Base-by-base conservation (phyloP, 1,284 basidiomycete genomes). In the Trichosporon faecale region DNA sequence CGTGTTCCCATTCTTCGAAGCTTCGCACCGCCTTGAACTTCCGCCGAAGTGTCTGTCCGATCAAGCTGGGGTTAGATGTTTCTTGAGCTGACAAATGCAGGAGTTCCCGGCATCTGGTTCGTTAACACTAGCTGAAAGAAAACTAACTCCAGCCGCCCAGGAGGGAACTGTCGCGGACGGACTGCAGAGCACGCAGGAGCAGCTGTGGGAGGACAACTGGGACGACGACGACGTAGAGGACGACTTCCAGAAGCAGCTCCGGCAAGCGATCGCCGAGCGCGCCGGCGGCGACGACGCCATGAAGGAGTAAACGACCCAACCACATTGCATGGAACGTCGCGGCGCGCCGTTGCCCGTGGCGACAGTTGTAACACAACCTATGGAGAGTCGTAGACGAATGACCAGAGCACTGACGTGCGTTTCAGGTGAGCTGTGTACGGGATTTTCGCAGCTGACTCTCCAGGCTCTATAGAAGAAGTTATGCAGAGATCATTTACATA, bases 181-280 rank as follows among this genome's bases (percentile, higher is more conserved):
- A 0, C 70, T 83, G 25, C 75, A 73, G 33, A 73, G 77, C 63
- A 74, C 74, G 21, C 78, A 80, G 66, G 70, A 70, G 64, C 79
- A 95, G 80, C 86, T 98, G 35, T 99, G 96, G 96, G 95, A 98
- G 86, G 96, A 98, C 79, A 98, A 98, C 82, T 99, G 96, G 96
- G 96, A 99, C 79, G 96, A 99, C 78, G 96, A 99, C 84, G 95
- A 98, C 83, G 91, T 97, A 72, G 96, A 97, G 82, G 95, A 98
- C 79, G 94, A 98, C 77, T 99, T 98, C 81, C 95, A 94, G 78
- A 90, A 93, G 70, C 94, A 97, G 84, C 85, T 99, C 76, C 89
- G 96, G 35, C 68, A 68, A 61, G 81, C 81, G 2, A 81, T 82
- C 25, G 74, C 75, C 52, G 78, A 80, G 70, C 77, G 79, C 33